Base-by-base conservation (phyloP, 768 basidiomycete species). In the Rhizopogon vesiculosus region DNA sequence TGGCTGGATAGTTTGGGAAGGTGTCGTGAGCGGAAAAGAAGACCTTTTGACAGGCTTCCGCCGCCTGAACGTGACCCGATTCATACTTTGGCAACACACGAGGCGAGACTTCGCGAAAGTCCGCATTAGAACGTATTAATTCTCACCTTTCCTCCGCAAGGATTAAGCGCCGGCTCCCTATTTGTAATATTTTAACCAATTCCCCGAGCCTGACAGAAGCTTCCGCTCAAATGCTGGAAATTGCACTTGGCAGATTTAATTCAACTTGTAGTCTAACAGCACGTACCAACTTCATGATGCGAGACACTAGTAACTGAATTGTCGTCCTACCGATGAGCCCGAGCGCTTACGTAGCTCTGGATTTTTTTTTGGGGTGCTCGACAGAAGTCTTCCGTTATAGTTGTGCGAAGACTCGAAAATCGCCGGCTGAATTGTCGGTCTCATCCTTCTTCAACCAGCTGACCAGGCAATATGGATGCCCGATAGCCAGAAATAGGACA, bases 331-430 rank as follows among this genome's bases (percentile, higher is more conserved):
- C 4, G 25, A 25, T 25, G 31, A 5, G 31, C 31, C 6, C 31
- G 31, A 33, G 31, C 31, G 31, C 31, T 33, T 33, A 7, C 31
- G 31, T 9, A 38, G 35, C 5, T 38, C 35, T 5, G 5, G 12
- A 12, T 35, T 35, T 38, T 13, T 13, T 48, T 53, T n/a, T 44
- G 18, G 51, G 52, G 44, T 43, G 10, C 45, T 33, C 13, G 45
- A 33, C 10, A 25, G 46, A 54, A 54, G 46, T 2, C 53, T 54
- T 54, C 53, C 53, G 53, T 54, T 15, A 38, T 54, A 19, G 19
- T 35, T 49, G 12, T 46, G 52, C 29, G 29, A 53, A 46, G 42
- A 10, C 28, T 9, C 19, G 15, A 31, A 43, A 48, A 48, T 46
- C 33, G n/a, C 25, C 45, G 29, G 40, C 10, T 25, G 25, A 25